Percentiles rank a stretch among this genome's conserved stretches.
Evolutionary conservation across 495 filamentous ascomycete genomes (phyloP).

Genomic region (Daldinia concentrica): DNA sequence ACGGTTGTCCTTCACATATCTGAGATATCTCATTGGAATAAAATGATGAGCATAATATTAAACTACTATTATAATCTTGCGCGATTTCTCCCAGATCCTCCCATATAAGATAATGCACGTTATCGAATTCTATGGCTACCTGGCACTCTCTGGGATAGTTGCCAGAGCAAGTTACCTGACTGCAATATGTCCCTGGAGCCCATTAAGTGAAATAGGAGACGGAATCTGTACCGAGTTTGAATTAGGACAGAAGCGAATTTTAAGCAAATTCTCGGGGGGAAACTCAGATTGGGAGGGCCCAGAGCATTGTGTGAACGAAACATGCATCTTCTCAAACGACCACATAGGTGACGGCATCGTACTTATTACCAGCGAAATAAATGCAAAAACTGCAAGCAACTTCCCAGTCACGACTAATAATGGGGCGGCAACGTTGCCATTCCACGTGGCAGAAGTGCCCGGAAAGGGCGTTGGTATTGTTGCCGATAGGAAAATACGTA

Average conservation of each 20-base stretch:
- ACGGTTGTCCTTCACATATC: background rate
- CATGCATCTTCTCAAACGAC: conserved; percentile 50
- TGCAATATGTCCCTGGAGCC: conserved; percentile 21
- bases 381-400: conserved; percentile 37
- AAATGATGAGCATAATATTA: background rate
- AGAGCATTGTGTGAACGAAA: conserved; percentile 48
- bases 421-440: conserved; percentile 30
- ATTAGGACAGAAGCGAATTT: background rate
- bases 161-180: background rate
- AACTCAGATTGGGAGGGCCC: conserved; percentile 48
- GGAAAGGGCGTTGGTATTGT: conserved; percentile 55
- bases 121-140: background rate
- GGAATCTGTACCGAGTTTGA: background rate
- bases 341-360: conserved; percentile 44
- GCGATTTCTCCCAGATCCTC: background rate
- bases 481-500: conserved; percentile 50
- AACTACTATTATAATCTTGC: background rate
- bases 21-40: too few relatives aligned
- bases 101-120: conserved; percentile 22
- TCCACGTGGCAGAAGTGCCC: conserved; percentile 43
- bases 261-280: background rate
- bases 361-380: conserved; percentile 46
- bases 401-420: conserved; percentile 30
- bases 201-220: background rate
- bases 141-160: conserved; percentile 1